Percentiles rank a stretch among this genome's conserved stretches.
These are phyloP conservation scores for Cicer judaicum DNA, from an alignment of 306 rosid genomes.

Conservation along the genomic window DNA sequence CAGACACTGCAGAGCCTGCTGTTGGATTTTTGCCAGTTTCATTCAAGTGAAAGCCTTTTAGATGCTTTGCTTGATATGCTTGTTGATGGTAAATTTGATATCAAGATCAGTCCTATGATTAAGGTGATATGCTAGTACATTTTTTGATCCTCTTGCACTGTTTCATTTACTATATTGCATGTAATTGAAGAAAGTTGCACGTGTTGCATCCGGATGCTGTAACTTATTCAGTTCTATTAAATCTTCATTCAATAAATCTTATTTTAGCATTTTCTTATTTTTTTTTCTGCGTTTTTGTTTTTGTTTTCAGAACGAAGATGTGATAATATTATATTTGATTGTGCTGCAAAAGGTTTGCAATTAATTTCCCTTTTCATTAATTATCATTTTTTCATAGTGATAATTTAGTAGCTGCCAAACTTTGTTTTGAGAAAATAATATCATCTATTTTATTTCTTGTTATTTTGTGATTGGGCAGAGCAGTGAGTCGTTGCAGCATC, in stretches of 20 bases:
- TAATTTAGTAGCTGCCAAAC: constrained; percentile 17
- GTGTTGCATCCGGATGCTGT: constrained; percentile 27
- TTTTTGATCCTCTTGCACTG: constrained; percentile 36
- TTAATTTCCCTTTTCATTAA: constrained; percentile 47
- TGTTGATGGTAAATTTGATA: constrained; percentile 88
- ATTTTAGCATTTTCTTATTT: constrained; percentile 36
- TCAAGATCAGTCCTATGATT: constrained; percentile 72
- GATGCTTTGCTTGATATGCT: constrained; percentile 91
- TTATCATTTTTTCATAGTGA: constrained; percentile 17
- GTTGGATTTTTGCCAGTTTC: constrained; percentile 83
- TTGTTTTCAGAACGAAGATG: constrained; percentile 88
- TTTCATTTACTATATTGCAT: constrained; percentile 35
- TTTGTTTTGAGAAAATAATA: constrained; percentile 45
- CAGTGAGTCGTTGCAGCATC: constrained; percentile 85
- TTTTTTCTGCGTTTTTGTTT: constrained; percentile 34
- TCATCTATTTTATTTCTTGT: constrained; percentile 51
- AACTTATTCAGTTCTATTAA: constrained; percentile 38
- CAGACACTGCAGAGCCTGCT: constrained; percentile 91
- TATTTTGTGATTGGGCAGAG: constrained; percentile 95
- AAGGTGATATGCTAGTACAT: constrained; percentile 67
- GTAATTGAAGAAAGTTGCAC: constrained; percentile 31
- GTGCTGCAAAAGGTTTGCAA: constrained; percentile 85
- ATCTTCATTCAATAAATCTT: constrained; percentile 35
- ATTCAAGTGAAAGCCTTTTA: constrained; percentile 77
- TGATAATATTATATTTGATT: constrained; percentile 72